Evolutionary conservation across 1,284 basidiomycete species (phyloP).

Genomic region (Leccinum solheimii): DNA sequence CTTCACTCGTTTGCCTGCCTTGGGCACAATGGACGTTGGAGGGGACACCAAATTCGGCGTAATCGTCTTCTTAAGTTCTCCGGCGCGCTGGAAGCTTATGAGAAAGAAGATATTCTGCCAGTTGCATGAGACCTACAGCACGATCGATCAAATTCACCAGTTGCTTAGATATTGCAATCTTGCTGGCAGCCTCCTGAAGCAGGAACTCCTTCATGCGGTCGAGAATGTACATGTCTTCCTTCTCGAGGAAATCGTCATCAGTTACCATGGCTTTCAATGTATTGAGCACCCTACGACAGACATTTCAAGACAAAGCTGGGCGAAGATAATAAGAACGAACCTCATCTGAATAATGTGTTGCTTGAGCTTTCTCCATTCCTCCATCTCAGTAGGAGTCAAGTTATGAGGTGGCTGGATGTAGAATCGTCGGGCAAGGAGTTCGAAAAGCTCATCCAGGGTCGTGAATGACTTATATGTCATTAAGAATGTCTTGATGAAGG

Average conservation of each 20-base stretch:
- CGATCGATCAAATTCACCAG: conserved; percentile 73
- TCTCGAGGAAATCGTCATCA: conserved; percentile 80
- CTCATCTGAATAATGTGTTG: conserved; percentile 87
- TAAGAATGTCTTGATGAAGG: conserved; percentile 90
- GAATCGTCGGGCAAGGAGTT: conserved; percentile 85
- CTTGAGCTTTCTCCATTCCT: conserved; percentile 88
- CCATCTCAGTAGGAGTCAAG: conserved; percentile 63
- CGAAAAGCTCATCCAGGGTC: conserved; percentile 81
- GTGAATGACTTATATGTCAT: conserved; percentile 98
- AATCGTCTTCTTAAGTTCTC: conserved; percentile 51
- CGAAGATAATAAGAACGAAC: conserved; percentile 44
- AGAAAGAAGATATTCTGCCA: conserved; percentile 20
- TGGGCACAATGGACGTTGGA: conserved; percentile 79
- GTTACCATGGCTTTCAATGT: conserved; percentile 80
- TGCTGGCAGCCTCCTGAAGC: conserved; percentile 61
- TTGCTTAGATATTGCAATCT: conserved; percentile 70
- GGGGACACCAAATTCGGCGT: conserved; percentile 55
- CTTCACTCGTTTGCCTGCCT: conserved; percentile 74
- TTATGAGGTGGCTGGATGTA: conserved; percentile 75
- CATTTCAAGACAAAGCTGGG: conserved; percentile 5
- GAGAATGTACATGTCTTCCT: conserved; percentile 77
- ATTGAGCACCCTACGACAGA: conserved; percentile 67
- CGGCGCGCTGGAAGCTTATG: conserved; percentile 47
- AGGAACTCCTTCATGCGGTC: conserved; percentile 80
- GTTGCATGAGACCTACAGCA: conserved; percentile 53